Evolutionary conservation across 306 rosid genomes (phyloP).

Genomic region (Lithocarpus polystachyus): DNA sequence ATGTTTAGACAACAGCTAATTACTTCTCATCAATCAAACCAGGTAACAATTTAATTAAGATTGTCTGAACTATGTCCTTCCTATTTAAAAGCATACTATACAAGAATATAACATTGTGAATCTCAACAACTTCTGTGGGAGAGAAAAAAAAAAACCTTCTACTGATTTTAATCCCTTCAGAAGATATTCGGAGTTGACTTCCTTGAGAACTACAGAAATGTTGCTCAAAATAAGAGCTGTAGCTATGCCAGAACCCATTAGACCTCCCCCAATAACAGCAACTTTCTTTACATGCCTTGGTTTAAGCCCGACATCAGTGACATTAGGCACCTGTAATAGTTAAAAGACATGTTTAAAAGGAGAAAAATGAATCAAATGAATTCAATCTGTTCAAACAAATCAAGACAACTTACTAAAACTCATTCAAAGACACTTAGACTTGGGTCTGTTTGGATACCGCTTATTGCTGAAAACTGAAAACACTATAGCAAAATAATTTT

Average conservation of each 20-base stretch:
- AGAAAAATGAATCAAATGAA: not conserved
- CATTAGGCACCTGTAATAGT: constrained; percentile 72
- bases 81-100: not conserved
- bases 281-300: constrained; percentile 84
- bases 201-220: constrained; percentile 77
- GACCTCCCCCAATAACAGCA: constrained; percentile 96
- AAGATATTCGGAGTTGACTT: constrained; percentile 80
- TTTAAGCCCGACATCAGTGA: constrained; percentile 83
- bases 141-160: constrained; percentile 57
- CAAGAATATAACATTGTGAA: not conserved
- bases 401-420: not conserved
- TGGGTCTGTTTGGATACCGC: too few species aligned
- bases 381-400: not conserved
- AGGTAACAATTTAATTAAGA: not conserved
- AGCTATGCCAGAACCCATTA: constrained; percentile 99
- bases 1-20: not conserved
- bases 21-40: not conserved
- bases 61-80: not conserved
- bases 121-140: not conserved
- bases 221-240: constrained; percentile 78
- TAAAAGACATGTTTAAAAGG: not conserved
- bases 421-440: not conserved
- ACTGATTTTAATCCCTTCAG: constrained; percentile 60
- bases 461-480: too few species aligned
- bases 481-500: too few species aligned